Evolutionary conservation across 2,329 filamentous ascomycete species (phyloP).

Genomic region (Dactylonectria macrodidyma): DNA sequence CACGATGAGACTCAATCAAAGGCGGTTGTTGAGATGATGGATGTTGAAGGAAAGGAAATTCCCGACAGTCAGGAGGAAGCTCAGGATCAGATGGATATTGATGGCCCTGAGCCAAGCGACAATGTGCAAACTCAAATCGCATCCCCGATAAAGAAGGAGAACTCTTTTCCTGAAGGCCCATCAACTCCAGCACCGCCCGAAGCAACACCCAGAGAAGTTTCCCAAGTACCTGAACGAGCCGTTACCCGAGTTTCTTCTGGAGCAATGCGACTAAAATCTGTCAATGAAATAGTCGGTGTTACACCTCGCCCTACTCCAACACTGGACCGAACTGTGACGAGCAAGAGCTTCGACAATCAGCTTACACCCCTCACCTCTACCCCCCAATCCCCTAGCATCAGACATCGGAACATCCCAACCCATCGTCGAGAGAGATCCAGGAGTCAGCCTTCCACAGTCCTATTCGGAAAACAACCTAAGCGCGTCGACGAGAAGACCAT

Average conservation of each 20-base stretch:
- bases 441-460: constrained; percentile 79
- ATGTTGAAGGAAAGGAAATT: constrained; percentile 46
- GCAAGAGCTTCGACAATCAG: constrained; percentile 52
- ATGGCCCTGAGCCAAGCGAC: constrained; percentile 44
- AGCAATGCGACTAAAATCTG: constrained; percentile 79
- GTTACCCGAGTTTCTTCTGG: constrained; percentile 80
- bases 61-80: constrained; percentile 54
- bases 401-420: constrained; percentile 45
- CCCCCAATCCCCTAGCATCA: constrained; percentile 59
- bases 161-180: constrained; percentile 25
- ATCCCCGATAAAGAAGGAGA: constrained; percentile 17
- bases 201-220: constrained; percentile 36
- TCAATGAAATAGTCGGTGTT: constrained; percentile 79
- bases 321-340: constrained; percentile 53
- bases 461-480: constrained; percentile 80
- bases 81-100: constrained; percentile 54
- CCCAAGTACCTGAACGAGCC: constrained; percentile 63
- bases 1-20: constrained; percentile 11
- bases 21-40: constrained; percentile 14
- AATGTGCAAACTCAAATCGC: constrained; percentile 29
- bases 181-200: constrained; percentile 29
- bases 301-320: constrained; percentile 57
- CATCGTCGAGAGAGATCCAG: constrained; percentile 72
- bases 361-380: constrained; percentile 60
- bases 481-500: constrained; percentile 64